Evolutionary conservation across 1,284 basidiomycete genomes (phyloP), one percentile per base, ranked within the genome.

Genomic region (Spongispora temasekensis): DNA sequence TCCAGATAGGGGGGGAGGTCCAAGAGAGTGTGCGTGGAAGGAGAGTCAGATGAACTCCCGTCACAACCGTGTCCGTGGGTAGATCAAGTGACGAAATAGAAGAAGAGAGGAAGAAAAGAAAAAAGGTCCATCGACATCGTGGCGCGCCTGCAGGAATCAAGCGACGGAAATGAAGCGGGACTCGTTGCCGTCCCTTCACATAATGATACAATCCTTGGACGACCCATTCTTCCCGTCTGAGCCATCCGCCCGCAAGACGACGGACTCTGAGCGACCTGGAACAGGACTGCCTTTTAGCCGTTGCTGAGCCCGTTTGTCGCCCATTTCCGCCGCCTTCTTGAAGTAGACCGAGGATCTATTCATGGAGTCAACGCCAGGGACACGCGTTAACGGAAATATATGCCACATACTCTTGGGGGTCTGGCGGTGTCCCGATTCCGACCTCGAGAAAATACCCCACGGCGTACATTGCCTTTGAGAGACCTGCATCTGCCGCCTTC

Each of bases 361-460:
- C 30, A 44, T 53, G 37, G n/a, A n/a, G n/a, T n/a, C n/a, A n/a
- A n/a, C n/a, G n/a, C 32, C 32, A 15, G 32, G 32, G 8, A 56
- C 13, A 82, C 88, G 70, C 70, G n/a, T n/a, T n/a, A n/a, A n/a
- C n/a, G n/a, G n/a, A n/a, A n/a, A n/a, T n/a, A 50, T 30, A 2
- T 7, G 30, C 27, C 48, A 50, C 48, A 30, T 50, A 92, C 89
- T 91, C 87, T 62, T 81, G 76, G 67, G 85, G 80, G 72, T 87
- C 86, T 23, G 87, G 81, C 53, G 84, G 75, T 50, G 90, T 92
- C 55, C 94, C 94, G 62, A 96, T 93, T 48, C 94, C 94, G 37
- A 95, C 93, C 79, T 99, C 97, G 62, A 91, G 86, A 76, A 99
- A 99, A 80, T 99, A 99, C 5, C 97, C 97, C 1, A 97, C 90